These are phyloP conservation scores for Novymonas esmeraldas DNA, from an alignment of 208 protist species.

Conservation along the genomic window DNA sequence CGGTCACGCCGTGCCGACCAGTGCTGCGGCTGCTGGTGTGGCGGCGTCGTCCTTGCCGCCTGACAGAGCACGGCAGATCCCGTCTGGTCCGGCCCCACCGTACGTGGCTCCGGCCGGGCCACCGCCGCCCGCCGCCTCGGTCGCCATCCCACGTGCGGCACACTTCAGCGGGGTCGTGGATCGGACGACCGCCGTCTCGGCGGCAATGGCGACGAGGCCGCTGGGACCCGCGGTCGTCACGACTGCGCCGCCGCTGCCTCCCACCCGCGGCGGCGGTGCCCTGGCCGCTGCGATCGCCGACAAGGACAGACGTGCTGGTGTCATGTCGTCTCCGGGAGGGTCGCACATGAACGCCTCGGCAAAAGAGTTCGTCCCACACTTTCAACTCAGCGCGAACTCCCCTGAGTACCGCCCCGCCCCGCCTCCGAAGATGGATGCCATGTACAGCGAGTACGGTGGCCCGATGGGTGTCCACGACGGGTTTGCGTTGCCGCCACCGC, in stretches of 20 bases:
- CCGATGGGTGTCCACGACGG: background rate
- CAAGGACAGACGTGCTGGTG: slow-evolving; percentile 1
- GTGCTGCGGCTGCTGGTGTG: background rate
- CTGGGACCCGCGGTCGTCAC: slow-evolving; percentile 3
- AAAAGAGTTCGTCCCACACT: slow-evolving; percentile 75
- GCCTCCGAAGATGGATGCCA: slow-evolving; percentile 12
- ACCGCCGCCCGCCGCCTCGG: background rate
- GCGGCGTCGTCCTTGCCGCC: background rate
- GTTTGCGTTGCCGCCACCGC: slow-evolving; percentile 15
- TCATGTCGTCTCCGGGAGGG: slow-evolving; percentile 25
- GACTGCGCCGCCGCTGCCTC: background rate
- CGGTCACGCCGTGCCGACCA: too few species aligned
- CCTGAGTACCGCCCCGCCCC: slow-evolving; percentile 50
- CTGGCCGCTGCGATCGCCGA: background rate
- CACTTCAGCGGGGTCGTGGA: background rate
- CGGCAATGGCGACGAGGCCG: slow-evolving; percentile 24
- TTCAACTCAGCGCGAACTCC: slow-evolving; percentile 44
- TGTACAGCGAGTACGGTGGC: slow-evolving; percentile 11
- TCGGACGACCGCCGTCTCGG: slow-evolving; percentile 18
- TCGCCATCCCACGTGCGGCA: background rate
- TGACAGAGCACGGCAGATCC: background rate
- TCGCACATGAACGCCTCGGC: slow-evolving; percentile 79
- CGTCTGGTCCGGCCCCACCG: background rate
- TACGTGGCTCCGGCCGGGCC: background rate
- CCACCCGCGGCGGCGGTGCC: background rate